Conservation (phyloP, 2,329 filamentous ascomycete genomes). For the Anisogramma anomala region DNA sequence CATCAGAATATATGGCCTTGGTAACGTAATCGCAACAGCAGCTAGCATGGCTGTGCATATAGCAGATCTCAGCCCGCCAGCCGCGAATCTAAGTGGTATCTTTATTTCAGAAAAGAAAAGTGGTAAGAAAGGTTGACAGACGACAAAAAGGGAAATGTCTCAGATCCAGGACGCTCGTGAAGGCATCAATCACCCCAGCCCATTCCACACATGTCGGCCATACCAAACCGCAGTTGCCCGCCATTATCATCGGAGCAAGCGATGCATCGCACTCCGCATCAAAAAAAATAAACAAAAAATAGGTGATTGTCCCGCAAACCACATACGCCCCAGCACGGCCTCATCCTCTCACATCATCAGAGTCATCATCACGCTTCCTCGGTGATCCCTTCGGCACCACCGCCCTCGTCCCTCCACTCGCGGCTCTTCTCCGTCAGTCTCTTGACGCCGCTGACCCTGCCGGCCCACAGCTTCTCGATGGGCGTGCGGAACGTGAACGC, state of each 20-base stretch:
- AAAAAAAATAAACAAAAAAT: too few species aligned
- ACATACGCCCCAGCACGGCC: too few species aligned
- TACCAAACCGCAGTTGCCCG: too few species aligned
- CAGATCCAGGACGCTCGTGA: neutral
- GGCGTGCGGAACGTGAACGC: slow-evolving; percentile 88
- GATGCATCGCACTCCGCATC: too few species aligned
- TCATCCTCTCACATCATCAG: neutral
- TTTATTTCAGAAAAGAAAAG: neutral
- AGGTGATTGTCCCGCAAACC: too few species aligned
- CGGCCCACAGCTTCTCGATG: slow-evolving; percentile 81
- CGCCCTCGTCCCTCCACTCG: slow-evolving; percentile 82
- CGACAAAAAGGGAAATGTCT: neutral
- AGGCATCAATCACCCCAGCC: too few species aligned
- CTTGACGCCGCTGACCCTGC: slow-evolving; percentile 69
- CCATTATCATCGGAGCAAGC: too few species aligned
- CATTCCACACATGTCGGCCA: too few species aligned
- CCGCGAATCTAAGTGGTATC: slow-evolving; percentile 3
- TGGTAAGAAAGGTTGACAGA: neutral
- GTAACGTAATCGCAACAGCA: neutral
- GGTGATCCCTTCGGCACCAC: slow-evolving; percentile 56
- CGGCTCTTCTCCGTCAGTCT: slow-evolving; percentile 70
- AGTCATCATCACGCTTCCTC: slow-evolving; percentile 40
- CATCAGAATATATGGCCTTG: neutral
- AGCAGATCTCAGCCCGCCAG: neutral
- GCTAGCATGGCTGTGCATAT: neutral